phyloP scores from a whole-genome alignment of 2,329 filamentous ascomycete genomes.

The Aspergillus tubingensis region DNA sequence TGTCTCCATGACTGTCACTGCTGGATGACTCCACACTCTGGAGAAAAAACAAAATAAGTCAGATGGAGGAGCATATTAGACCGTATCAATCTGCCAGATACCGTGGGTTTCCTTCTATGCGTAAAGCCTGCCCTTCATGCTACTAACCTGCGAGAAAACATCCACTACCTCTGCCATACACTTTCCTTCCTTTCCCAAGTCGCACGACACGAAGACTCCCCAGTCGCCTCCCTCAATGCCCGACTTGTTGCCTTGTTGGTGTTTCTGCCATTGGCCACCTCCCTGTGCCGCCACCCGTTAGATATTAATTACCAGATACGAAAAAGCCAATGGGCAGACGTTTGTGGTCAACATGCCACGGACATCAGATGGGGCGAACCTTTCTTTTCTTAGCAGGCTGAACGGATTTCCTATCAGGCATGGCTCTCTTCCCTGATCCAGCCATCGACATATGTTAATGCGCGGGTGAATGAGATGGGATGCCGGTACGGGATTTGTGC shows the following conservation, averaged over 20 bases:
- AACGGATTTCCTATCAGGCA: conserved; percentile 27
- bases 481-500: background rate
- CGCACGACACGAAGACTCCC: conserved; percentile 65
- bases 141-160: conserved; percentile 57
- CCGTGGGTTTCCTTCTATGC: background rate
- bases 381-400: conserved; percentile 37
- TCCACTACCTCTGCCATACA: conserved; percentile 60
- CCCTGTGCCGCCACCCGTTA: conserved; percentile 25
- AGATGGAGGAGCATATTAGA: background rate
- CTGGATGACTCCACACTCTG: conserved; percentile 23
- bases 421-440: conserved; percentile 33
- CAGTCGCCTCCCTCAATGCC: conserved; percentile 54
- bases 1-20: conserved; percentile 25
- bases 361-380: conserved; percentile 23
- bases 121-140: background rate
- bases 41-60: background rate
- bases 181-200: conserved; percentile 62
- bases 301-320: background rate
- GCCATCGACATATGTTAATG: conserved; percentile 23
- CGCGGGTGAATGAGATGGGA: background rate
- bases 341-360: background rate
- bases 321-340: background rate
- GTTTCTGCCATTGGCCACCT: conserved; percentile 33
- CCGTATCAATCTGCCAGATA: background rate
- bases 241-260: conserved; percentile 22